These are phyloP conservation scores for Bipolaris sorokiniana DNA, from an alignment of 2,329 filamentous ascomycete genomes.

Conservation along the genomic window DNA sequence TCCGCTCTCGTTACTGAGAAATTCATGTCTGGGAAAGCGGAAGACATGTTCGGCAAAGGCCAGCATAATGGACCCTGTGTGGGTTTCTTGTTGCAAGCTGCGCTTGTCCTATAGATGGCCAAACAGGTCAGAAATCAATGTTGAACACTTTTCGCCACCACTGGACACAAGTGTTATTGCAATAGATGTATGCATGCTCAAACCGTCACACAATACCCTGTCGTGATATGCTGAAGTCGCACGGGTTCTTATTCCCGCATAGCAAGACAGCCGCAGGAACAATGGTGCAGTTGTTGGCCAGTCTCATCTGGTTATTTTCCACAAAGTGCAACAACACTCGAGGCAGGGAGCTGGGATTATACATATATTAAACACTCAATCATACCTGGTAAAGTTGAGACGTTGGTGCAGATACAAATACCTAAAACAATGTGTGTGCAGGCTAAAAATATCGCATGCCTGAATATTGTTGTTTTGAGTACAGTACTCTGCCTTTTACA, in stretches of 20 bases:
- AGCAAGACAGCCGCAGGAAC: not conserved
- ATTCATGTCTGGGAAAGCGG: constrained; percentile 16
- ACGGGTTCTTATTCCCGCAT: constrained; percentile 4
- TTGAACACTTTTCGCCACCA: not conserved
- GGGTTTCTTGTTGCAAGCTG: constrained; percentile 2
- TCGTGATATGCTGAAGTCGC: constrained; percentile 4
- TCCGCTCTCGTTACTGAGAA: constrained; percentile 6
- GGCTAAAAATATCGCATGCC: constrained; percentile 22
- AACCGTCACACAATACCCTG: not conserved
- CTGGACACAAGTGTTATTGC: constrained; percentile 3
- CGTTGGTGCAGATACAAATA: constrained; percentile 21
- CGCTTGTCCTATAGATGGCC: constrained; percentile 10
- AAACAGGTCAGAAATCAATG: constrained; percentile 1
- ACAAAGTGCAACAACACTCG: constrained; percentile 10
- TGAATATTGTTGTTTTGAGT: constrained; percentile 13
- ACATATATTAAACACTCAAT: constrained; percentile 4
- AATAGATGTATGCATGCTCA: constrained; percentile 1
- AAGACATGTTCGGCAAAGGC: constrained; percentile 15
- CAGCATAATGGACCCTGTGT: constrained; percentile 17
- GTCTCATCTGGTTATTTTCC: constrained; percentile 24
- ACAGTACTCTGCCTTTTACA: constrained; percentile 6
- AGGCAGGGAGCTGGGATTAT: constrained; percentile 6
- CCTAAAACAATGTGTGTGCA: constrained; percentile 1
- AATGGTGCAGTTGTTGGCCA: constrained; percentile 10
- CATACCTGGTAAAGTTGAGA: constrained; percentile 27